These are phyloP conservation scores for Boletus sp. DNA, from an alignment of 1,284 basidiomycete genomes.

Conservation along the genomic window DNA sequence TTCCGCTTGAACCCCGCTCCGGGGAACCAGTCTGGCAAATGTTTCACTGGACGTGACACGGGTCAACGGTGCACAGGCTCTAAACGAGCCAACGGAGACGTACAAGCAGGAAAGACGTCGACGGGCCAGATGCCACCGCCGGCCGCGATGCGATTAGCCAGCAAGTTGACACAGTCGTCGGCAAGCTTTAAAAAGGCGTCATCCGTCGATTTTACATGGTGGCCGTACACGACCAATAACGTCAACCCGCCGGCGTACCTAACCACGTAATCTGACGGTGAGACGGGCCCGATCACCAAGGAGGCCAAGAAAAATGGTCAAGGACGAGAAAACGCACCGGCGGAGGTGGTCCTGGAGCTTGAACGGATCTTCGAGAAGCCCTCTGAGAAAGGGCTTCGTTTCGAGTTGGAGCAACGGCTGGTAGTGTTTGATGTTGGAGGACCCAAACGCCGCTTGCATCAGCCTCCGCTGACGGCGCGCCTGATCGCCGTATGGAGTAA, in stretches of 20 bases:
- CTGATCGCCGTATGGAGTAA: slow-evolving; percentile 61
- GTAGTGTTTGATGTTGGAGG: slow-evolving; percentile 50
- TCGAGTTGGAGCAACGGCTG: slow-evolving; percentile 54
- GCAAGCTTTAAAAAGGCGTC: slow-evolving; percentile 58
- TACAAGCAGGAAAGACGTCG: slow-evolving; percentile 51
- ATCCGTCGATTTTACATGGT: slow-evolving; percentile 47
- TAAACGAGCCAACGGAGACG: slow-evolving; percentile 12
- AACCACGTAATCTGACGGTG: slow-evolving; percentile 5
- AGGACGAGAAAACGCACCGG: slow-evolving; percentile 23
- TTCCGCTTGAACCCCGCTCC: slow-evolving; percentile 49
- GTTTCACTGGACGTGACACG: slow-evolving; percentile 27
- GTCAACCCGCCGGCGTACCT: slow-evolving; percentile 61
- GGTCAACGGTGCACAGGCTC: slow-evolving; percentile 4
- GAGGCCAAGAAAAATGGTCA: background rate
- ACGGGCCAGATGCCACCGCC: slow-evolving; percentile 68
- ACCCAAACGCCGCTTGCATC: slow-evolving; percentile 58
- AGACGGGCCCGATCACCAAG: background rate
- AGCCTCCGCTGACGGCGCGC: slow-evolving; percentile 61
- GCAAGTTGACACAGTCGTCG: slow-evolving; percentile 55
- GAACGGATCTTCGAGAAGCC: slow-evolving; percentile 42
- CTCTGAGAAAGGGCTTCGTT: slow-evolving; percentile 47
- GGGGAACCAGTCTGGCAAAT: slow-evolving; percentile 45
- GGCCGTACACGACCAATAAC: slow-evolving; percentile 61
- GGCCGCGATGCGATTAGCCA: slow-evolving; percentile 58
- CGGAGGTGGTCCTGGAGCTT: slow-evolving; percentile 43